Evolutionary conservation across 2,329 filamentous ascomycete species (phyloP), one percentile per base, ranked within the genome.

Genomic region (Phyllosticta paracitricarpa): DNA sequence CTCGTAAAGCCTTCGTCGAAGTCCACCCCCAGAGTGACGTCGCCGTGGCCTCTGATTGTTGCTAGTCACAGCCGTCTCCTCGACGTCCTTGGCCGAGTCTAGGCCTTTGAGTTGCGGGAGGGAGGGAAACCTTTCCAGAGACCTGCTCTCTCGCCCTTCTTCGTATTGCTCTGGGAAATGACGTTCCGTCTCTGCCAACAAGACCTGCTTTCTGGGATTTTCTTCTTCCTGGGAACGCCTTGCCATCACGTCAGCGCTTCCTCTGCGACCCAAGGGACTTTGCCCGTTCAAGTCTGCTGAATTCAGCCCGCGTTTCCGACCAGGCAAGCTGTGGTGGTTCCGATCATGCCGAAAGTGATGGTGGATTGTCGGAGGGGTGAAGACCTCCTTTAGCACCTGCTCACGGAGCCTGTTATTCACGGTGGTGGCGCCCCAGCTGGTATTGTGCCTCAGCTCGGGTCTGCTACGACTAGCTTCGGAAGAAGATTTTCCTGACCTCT

Each of bases 351-450:
- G 84, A 52, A 86, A 57, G 40, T 88, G 87, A 67, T 92, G 89
- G 67, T 89, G 87, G 63, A 96, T 89, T 0, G 89, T 86, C 59
- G 91, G 88, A 63, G 91, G 90, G 53, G 91, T 79, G 69, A 97
- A 97, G 0, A 93, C 93, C 71, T 97, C 92, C 51, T 91, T 89
- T 69, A 97, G 88, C 0, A 97, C 91, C 72, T 96, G 90, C 71
- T 96, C 93, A 63, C 92, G 87, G 51, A 97, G 76, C 63, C 87
- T 85, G 68, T 89, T 88, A 71, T 97, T 97, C 62, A 97, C 89
- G 24, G 88, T 92, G 0, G 92, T 97, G 17, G 91, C 91, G 7
- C 93, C 92, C 92, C 93, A 97, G 64, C 82, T 85, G 56, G 78
- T 75, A 35, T 78, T 76, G 56, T 80, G 78, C 57, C 77, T 79